Conservation (phyloP, 2,329 filamentous ascomycete species). For the Phaeosphaeriaceae sp. region DNA sequence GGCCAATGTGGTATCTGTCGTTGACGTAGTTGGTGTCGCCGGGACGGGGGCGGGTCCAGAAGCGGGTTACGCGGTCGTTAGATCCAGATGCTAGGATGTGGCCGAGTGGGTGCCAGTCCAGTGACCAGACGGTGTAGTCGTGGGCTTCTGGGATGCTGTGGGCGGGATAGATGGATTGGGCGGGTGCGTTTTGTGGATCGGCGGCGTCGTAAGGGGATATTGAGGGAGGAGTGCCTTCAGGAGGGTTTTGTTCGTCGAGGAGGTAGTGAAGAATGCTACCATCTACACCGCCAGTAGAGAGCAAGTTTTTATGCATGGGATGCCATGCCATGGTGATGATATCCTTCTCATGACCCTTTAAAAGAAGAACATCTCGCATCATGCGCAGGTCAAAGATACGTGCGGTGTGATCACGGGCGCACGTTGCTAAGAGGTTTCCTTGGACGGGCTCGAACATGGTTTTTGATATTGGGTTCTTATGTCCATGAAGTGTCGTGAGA, state of each 20-base stretch:
- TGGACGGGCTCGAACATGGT: conserved; percentile 87
- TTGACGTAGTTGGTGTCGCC: conserved; percentile 85
- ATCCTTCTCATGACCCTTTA: conserved; percentile 95
- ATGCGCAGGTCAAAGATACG: conserved; percentile 94
- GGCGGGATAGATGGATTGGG: conserved; percentile 90
- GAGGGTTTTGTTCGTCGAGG: conserved; percentile 92
- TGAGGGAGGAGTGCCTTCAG: conserved; percentile 71
- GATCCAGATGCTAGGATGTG: conserved; percentile 95
- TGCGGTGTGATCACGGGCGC: conserved; percentile 89
- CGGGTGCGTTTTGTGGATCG: conserved; percentile 78
- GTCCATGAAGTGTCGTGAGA: conserved; percentile 90
- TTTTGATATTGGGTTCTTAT: conserved; percentile 96
- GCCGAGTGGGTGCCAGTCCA: conserved; percentile 96
- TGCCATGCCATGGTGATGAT: conserved; percentile 94
- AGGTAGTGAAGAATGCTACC: conserved; percentile 92
- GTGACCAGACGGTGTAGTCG: conserved; percentile 94
- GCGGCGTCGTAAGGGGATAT: conserved; percentile 84
- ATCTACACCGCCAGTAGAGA: conserved; percentile 89
- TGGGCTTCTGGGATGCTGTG: conserved; percentile 88
- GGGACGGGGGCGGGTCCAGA: conserved; percentile 91
- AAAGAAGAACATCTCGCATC: conserved; percentile 95
- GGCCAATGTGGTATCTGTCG: conserved; percentile 94
- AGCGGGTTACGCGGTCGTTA: conserved; percentile 94
- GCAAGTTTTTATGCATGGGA: conserved; percentile 84
- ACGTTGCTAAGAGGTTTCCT: conserved; percentile 86